Base-by-base conservation (phyloP, 495 filamentous ascomycete species). In the Sphaerosporella brunnea region DNA sequence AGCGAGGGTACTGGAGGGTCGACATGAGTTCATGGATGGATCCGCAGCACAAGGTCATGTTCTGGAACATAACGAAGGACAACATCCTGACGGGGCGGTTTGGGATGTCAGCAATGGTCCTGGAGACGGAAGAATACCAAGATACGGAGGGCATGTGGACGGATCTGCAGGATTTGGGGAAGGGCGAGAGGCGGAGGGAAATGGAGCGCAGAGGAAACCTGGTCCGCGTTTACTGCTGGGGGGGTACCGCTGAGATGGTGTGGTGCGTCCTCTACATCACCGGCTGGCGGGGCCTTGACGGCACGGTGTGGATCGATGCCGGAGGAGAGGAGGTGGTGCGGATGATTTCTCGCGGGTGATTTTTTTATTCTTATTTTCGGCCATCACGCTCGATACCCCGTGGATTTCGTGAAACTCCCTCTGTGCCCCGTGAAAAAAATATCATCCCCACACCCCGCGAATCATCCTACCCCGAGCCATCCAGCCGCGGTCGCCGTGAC, bases 221-320 rank as follows among this genome's bases (percentile, higher is more conserved):
- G 26, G 35, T 58, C 15, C 53, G 46, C 16, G 47, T 58, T 11
- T 58, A 57, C 40, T 58, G 55, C 28, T 57, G 47, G 28, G 55
- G 55, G 9, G 55, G 54, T 2, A 53, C 46, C 41, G 50, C n/a
- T 2, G 38, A 57, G 35, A 51, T 53, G 54, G 45, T 58, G 24
- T 58, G 55, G 55, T 49, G 54, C 15, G 54, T 54, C 24, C 38
- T 58, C 25, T 53, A 58, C 34, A 46, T 58, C 19, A 46, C 58
- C 49, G 56, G 54, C 18, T 50, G 51, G 9, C 52, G 49, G 34
- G 56, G 46, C 24, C 36, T 46, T 7, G 32, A 21, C 28, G 42
- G 51, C 18, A 34, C 48, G 19, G 45, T 28, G 41, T 58, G 55
- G 55, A 25, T 57, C n/a, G 55, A 58, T 45, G 55, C 55, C 20